Evolutionary conservation across 2,329 filamentous ascomycete genomes (phyloP).

Genomic region (Emmonsia crescens): DNA sequence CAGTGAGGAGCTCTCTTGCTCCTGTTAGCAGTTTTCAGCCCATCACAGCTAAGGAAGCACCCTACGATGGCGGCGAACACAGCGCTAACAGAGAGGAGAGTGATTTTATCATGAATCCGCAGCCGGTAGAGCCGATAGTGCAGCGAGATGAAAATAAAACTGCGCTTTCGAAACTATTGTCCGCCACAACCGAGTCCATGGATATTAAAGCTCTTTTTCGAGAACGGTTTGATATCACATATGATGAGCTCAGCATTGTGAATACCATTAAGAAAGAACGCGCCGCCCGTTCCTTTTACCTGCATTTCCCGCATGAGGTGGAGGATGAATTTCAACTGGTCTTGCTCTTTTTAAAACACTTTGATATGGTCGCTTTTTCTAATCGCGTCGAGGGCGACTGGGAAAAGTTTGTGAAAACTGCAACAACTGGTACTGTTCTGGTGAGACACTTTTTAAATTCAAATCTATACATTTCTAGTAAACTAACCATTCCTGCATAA

Average conservation of each 20-base stretch:
- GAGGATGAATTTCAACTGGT: slow-evolving; percentile 20
- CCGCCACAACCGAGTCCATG: neutral
- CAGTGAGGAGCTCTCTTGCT: slow-evolving; percentile 15
- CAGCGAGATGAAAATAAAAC: neutral
- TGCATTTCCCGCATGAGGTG: slow-evolving; percentile 23
- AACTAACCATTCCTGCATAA: neutral
- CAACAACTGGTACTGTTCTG: slow-evolving; percentile 22
- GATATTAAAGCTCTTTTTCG: slow-evolving; percentile 10
- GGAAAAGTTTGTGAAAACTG: slow-evolving; percentile 23
- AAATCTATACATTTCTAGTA: neutral
- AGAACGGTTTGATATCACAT: slow-evolving; percentile 18
- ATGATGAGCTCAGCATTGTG: slow-evolving; percentile 19
- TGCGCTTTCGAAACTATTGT: neutral
- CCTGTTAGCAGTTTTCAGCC: slow-evolving; percentile 7
- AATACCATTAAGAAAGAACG: slow-evolving; percentile 12
- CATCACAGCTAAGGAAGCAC: neutral
- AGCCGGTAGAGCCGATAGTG: neutral
- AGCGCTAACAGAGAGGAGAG: neutral
- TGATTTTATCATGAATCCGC: neutral
- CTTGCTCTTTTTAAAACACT: slow-evolving; percentile 17
- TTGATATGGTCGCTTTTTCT: slow-evolving; percentile 21
- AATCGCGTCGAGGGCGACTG: slow-evolving; percentile 24
- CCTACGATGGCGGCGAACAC: neutral
- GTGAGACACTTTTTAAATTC: slow-evolving; percentile 16
- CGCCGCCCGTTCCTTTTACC: slow-evolving; percentile 22